A percentile compares a stretch with the other conserved stretches of the same genome.
Evolutionary conservation across 805 yeast species (phyloP).

Genomic region (Nakazawaea populi): DNA sequence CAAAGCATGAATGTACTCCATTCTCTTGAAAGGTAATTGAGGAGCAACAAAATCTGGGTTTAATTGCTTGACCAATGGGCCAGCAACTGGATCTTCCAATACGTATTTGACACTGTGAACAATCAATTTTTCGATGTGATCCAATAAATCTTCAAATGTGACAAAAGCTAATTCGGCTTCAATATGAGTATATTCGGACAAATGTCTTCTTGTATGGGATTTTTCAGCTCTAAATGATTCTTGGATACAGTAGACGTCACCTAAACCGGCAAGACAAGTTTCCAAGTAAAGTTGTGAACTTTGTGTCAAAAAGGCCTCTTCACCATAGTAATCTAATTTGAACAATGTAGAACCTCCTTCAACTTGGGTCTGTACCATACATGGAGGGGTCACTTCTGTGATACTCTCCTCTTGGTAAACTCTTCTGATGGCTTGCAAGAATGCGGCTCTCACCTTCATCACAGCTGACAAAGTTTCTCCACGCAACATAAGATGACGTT

Average conservation of each 20-base stretch:
- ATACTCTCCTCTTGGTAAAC: conserved; percentile 70
- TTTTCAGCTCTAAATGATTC: conserved; percentile 99
- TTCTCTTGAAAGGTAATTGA: conserved; percentile 78
- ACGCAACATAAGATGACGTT: conserved; percentile 92
- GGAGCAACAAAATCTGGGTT: conserved; percentile 91
- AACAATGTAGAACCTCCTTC: conserved; percentile 98
- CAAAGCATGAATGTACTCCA: conserved; percentile 86
- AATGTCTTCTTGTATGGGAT: conserved; percentile 97
- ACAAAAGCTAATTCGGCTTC: conserved; percentile 92
- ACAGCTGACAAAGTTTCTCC: conserved; percentile 93
- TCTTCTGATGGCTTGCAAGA: conserved; percentile 68
- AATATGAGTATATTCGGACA: conserved; percentile 94
- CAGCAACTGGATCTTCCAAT: conserved; percentile 86
- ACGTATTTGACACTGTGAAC: conserved; percentile 67
- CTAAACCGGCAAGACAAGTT: conserved; percentile 92
- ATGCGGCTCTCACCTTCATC: conserved; percentile 87
- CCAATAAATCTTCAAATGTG: conserved; percentile 77
- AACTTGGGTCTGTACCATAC: conserved; percentile 99
- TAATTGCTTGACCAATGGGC: conserved; percentile 82
- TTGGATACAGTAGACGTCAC: conserved; percentile 96
- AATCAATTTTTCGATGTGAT: conserved; percentile 78
- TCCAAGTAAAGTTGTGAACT: conserved; percentile 95
- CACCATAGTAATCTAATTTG: conserved; percentile 90
- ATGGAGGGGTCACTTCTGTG: conserved; percentile 95
- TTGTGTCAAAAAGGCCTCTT: conserved; percentile 94